These are phyloP conservation scores for Piromyces finnis DNA, from an alignment of 192 early-diverging fungal species.

Conservation along the genomic window DNA sequence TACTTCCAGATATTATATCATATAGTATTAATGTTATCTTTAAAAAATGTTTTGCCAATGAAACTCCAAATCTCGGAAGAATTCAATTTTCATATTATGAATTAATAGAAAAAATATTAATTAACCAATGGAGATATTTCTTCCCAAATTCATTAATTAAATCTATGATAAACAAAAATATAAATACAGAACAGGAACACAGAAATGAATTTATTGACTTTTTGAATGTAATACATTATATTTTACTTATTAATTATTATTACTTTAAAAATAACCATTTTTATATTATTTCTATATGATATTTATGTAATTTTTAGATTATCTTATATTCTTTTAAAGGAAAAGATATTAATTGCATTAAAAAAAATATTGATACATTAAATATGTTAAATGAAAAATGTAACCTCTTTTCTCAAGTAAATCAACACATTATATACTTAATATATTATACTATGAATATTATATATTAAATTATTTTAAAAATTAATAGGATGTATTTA, in stretches of 20 bases:
- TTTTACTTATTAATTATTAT: too few relatives aligned
- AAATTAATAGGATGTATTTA: neutral
- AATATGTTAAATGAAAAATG: neutral
- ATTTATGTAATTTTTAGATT: neutral
- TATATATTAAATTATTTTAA: too few relatives aligned
- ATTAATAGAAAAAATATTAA: neutral
- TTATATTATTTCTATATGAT: too few relatives aligned
- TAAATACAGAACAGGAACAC: neutral
- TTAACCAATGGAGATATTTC: neutral
- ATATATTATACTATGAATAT: too few relatives aligned
- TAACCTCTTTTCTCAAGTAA: neutral
- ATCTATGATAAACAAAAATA: neutral
- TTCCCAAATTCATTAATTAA: neutral
- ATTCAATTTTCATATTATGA: neutral
- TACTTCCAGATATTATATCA: neutral
- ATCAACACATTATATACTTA: too few relatives aligned
- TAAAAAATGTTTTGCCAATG: neutral
- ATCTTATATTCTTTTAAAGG: neutral
- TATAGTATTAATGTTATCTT: neutral
- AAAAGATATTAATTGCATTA: neutral
- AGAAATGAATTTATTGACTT: neutral
- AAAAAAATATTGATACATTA: neutral
- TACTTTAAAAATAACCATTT: neutral
- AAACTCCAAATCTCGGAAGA: neutral
- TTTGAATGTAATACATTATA: neutral